A percentile compares a stretch with the other conserved stretches of the same genome.
phyloP scores from a whole-genome alignment of 805 yeast genomes.

The Candida sakaeoensis region DNA sequence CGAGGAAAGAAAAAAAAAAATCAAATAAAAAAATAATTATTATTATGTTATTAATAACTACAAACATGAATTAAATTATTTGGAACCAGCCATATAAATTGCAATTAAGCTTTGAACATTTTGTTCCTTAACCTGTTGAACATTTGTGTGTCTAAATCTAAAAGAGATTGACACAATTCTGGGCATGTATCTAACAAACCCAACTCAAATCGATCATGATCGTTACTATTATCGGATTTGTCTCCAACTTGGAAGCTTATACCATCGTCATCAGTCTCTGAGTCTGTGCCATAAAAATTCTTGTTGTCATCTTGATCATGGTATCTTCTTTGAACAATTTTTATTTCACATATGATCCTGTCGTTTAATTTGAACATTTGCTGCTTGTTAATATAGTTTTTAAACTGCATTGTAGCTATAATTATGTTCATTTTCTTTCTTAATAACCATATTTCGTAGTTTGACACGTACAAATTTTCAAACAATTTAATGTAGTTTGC shows the following conservation, averaged over 20 bases:
- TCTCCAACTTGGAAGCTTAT: not conserved
- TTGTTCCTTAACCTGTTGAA: constrained; percentile 1
- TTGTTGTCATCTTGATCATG: not conserved
- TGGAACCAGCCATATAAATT: constrained; percentile 2
- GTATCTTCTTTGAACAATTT: constrained; percentile 6
- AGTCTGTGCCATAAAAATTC: not conserved
- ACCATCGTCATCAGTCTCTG: not conserved
- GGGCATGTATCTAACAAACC: constrained; percentile 7
- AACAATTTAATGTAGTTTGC: constrained; percentile 3
- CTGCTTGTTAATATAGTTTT: constrained; percentile 1
- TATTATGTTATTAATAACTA: too few species aligned
- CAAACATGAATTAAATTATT: not conserved
- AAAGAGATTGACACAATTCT: constrained; percentile 3
- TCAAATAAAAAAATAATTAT: not conserved
- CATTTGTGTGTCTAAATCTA: constrained; percentile 2
- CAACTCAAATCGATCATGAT: constrained; percentile 1
- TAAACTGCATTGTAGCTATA: constrained; percentile 7
- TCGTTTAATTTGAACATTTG: constrained; percentile 6
- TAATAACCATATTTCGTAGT: constrained; percentile 8
- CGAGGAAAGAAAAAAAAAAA: too few species aligned
- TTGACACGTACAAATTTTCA: constrained; percentile 2
- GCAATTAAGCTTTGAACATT: not conserved
- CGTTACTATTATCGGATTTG: not conserved
- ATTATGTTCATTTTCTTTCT: constrained; percentile 8
- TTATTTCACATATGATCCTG: constrained; percentile 6